Evolutionary conservation across 1,284 basidiomycete species (phyloP).

Genomic region (Takashimella tepidaria): DNA sequence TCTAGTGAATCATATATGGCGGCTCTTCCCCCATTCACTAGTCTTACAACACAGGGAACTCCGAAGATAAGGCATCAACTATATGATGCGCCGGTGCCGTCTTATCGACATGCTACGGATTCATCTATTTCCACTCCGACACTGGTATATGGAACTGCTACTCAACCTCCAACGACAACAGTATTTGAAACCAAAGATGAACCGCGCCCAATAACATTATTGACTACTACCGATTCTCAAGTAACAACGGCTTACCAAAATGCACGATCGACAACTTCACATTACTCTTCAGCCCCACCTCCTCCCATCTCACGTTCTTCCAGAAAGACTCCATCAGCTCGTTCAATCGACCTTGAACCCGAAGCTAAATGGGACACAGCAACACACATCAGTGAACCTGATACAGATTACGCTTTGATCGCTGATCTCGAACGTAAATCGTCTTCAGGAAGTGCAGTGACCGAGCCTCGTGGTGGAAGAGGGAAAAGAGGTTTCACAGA

Average conservation of each 20-base stretch:
- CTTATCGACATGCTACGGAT: neutral
- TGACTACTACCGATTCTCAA: constrained; percentile 3
- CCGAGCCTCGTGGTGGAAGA: neutral
- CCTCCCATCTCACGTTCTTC: constrained; percentile 22
- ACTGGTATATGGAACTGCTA: neutral
- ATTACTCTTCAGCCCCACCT: constrained; percentile 14
- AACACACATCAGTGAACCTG: constrained; percentile 37
- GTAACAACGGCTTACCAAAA: constrained; percentile 3
- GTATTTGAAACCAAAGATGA: neutral
- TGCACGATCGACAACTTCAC: neutral
- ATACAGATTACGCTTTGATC: constrained; percentile 29
- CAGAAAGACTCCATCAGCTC: neutral
- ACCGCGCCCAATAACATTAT: constrained; percentile 9
- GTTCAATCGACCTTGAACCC: neutral
- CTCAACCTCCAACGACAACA: constrained; percentile 11
- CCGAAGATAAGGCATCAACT: constrained; percentile 23
- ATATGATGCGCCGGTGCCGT: constrained; percentile 23
- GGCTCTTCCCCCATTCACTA: constrained; percentile 4
- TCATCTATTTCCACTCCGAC: neutral
- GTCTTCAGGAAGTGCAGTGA: constrained; percentile 22
- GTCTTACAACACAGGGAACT: neutral
- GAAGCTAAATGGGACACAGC: neutral
- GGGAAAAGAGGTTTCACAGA: too few relatives aligned
- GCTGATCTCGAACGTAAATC: constrained; percentile 38
- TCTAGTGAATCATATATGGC: constrained; percentile 21